Evolutionary conservation across 371 early-diverging fungal genomes (phyloP).

Genomic region (Mucor velutinosus): DNA sequence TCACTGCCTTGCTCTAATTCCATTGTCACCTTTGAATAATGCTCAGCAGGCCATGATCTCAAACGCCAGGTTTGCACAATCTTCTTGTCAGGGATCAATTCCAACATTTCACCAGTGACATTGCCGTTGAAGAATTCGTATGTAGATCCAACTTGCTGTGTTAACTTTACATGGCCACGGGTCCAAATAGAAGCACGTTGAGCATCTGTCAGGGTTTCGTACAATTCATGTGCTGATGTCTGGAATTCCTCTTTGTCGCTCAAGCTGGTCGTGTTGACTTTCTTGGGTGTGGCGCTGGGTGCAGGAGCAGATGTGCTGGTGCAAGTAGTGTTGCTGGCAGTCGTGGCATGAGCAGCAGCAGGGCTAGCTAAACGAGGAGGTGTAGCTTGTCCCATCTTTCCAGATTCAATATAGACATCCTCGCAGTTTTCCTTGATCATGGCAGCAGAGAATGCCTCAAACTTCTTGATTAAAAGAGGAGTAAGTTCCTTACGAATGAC

Average conservation of each 20-base stretch:
- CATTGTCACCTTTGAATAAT: conserved; percentile 82
- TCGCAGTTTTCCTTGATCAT: conserved; percentile 82
- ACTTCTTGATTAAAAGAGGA: conserved; percentile 61
- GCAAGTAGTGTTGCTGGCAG: conserved; percentile 16
- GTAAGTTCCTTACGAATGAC: conserved; percentile 72
- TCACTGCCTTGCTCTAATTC: conserved; percentile 74
- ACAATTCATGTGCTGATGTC: conserved; percentile 86
- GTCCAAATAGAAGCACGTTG: conserved; percentile 84
- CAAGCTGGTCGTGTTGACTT: conserved; percentile 70
- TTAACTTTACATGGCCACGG: conserved; percentile 63
- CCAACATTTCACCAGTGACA: conserved; percentile 80
- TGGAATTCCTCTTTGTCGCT: conserved; percentile 83
- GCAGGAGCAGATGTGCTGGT: conserved; percentile 24
- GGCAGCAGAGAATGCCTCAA: conserved; percentile 71
- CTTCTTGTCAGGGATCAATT: conserved; percentile 74
- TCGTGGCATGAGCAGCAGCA: conserved; percentile 20
- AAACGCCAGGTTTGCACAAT: conserved; percentile 89
- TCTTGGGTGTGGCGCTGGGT: conserved; percentile 13
- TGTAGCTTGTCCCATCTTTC: conserved; percentile 46
- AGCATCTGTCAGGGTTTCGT: conserved; percentile 75
- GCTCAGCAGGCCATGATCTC: conserved; percentile 83
- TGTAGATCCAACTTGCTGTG: conserved; percentile 54
- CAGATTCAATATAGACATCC: conserved; percentile 85
- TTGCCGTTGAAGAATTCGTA: conserved; percentile 89
- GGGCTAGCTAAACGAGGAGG: conserved; percentile 34